A percentile compares a stretch with the other conserved stretches of the same genome.
phyloP scores from a whole-genome alignment of 768 basidiomycete genomes.

The Mycena maculata region DNA sequence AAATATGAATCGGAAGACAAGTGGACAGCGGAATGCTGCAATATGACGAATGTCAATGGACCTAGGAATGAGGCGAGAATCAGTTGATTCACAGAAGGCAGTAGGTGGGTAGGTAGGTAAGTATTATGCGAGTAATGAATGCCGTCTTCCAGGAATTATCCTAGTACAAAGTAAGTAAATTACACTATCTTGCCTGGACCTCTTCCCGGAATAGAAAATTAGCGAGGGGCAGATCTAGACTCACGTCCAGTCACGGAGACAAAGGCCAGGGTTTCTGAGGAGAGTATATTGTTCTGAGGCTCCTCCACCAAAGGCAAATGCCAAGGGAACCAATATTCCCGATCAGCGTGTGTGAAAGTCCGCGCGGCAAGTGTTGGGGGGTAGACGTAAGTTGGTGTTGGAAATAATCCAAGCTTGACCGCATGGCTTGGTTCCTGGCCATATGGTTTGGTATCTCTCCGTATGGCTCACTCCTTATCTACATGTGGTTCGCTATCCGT shows the following conservation, averaged over 20 bases:
- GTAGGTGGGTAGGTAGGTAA: neutral
- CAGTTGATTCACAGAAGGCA: constrained; percentile 24
- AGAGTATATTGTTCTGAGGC: constrained; percentile 60
- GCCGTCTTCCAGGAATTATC: no score
- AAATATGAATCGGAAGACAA: constrained; percentile 31
- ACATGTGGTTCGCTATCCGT: no score
- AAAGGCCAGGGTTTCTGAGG: constrained; percentile 75
- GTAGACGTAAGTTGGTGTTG: constrained; percentile 41
- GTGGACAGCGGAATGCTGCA: constrained; percentile 33
- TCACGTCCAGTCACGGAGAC: constrained; percentile 83
- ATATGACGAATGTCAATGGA: constrained; percentile 35
- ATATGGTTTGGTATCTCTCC: no score
- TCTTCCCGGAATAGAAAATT: constrained; percentile 25
- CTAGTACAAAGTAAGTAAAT: no score
- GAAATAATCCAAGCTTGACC: no score
- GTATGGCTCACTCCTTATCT: no score
- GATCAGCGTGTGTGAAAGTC: neutral
- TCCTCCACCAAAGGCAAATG: constrained; percentile 36
- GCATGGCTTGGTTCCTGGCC: no score
- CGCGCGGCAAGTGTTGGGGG: constrained; percentile 4
- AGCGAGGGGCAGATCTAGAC: constrained; percentile 49
- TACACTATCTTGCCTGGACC: no score
- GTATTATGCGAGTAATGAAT: no score
- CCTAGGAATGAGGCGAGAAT: constrained; percentile 29
- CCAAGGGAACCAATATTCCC: neutral